Percentiles rank a stretch among this genome's conserved stretches.
Evolutionary conservation across 805 yeast genomes (phyloP).

Genomic region (Kodamaea kaohsiungensis): DNA sequence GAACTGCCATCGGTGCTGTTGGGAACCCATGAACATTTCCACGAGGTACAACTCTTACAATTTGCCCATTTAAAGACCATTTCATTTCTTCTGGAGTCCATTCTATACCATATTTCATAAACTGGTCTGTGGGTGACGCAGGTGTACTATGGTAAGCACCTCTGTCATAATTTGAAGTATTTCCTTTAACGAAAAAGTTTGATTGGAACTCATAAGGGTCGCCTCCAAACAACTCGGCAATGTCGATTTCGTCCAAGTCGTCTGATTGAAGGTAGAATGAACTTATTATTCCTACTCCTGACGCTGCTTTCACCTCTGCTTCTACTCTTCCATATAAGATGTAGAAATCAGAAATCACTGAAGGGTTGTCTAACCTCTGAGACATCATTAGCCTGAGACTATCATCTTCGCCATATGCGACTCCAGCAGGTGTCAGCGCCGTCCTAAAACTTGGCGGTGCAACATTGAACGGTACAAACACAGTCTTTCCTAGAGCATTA

Average conservation of each 20-base stretch:
- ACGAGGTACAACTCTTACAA: slow-evolving; percentile 24
- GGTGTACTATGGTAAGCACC: slow-evolving; percentile 33
- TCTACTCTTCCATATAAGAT: slow-evolving; percentile 39
- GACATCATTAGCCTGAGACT: slow-evolving; percentile 15
- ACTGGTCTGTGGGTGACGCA: slow-evolving; percentile 25
- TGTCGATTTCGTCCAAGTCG: slow-evolving; percentile 44
- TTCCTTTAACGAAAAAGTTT: slow-evolving; percentile 43
- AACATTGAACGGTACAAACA: slow-evolving; percentile 19
- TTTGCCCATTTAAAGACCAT: slow-evolving; percentile 32
- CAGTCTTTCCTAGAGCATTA: slow-evolving; percentile 22
- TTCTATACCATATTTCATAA: slow-evolving; percentile 33
- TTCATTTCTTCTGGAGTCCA: slow-evolving; percentile 35
- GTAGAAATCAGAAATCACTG: slow-evolving; percentile 28
- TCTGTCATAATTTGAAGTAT: slow-evolving; percentile 34
- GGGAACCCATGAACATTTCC: slow-evolving; percentile 33
- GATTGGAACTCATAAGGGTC: slow-evolving; percentile 31
- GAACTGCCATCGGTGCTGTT: slow-evolving; percentile 36
- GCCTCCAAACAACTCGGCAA: slow-evolving; percentile 42
- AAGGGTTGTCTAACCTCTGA: slow-evolving; percentile 34
- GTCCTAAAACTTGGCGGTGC: slow-evolving; percentile 1
- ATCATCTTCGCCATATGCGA: slow-evolving; percentile 8
- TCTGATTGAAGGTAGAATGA: slow-evolving; percentile 44
- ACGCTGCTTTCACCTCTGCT: slow-evolving; percentile 34
- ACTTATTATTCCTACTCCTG: slow-evolving; percentile 38
- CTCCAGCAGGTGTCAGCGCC: background rate